These are phyloP conservation scores for Escovopsis sp. DNA, from an alignment of 2,329 filamentous ascomycete species.

Conservation along the genomic window DNA sequence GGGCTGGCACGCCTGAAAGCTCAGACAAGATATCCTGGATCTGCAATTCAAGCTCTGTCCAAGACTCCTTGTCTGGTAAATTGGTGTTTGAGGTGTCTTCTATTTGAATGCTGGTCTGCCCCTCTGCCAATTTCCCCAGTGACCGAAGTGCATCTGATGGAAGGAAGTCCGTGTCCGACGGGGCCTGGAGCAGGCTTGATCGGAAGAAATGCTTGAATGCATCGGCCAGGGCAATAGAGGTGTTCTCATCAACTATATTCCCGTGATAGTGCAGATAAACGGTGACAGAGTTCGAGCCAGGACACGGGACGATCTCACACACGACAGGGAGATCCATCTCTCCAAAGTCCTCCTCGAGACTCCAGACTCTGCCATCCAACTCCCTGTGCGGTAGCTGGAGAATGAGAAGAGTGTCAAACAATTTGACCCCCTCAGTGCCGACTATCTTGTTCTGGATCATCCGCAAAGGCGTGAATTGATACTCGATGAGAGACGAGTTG, in stretches of 20 bases:
- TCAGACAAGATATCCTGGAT: conserved; percentile 43
- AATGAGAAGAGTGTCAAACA: conserved; percentile 74
- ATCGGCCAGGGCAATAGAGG: conserved; percentile 15
- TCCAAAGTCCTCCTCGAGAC: conserved; percentile 39
- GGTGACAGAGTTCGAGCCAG: conserved; percentile 33
- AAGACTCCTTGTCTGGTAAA: conserved; percentile 16
- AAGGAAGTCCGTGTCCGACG: conserved; percentile 11
- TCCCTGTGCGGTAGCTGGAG: conserved; percentile 52
- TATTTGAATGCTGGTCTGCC: conserved; percentile 5
- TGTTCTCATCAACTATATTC: conserved; percentile 20
- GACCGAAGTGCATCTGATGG: conserved; percentile 8
- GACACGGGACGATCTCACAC: conserved; percentile 53
- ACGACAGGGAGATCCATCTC: conserved; percentile 62
- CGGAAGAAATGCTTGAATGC: conserved; percentile 17
- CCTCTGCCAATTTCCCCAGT: conserved; percentile 11
- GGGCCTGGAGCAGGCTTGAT: conserved; percentile 14
- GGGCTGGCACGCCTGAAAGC: conserved; percentile 37
- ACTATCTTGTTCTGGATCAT: conserved; percentile 43
- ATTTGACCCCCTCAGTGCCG: conserved; percentile 27
- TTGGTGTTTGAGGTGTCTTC: conserved; percentile 5
- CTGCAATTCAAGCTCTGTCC: conserved; percentile 34
- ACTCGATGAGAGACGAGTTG: conserved; percentile 47
- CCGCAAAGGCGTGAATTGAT: conserved; percentile 64
- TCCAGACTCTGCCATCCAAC: conserved; percentile 42
- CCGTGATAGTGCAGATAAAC: conserved; percentile 50